A percentile compares a stretch with the other conserved stretches of the same genome.
Evolutionary conservation across 208 protist genomes (phyloP).

Genomic region (Leishmania guyanensis): DNA sequence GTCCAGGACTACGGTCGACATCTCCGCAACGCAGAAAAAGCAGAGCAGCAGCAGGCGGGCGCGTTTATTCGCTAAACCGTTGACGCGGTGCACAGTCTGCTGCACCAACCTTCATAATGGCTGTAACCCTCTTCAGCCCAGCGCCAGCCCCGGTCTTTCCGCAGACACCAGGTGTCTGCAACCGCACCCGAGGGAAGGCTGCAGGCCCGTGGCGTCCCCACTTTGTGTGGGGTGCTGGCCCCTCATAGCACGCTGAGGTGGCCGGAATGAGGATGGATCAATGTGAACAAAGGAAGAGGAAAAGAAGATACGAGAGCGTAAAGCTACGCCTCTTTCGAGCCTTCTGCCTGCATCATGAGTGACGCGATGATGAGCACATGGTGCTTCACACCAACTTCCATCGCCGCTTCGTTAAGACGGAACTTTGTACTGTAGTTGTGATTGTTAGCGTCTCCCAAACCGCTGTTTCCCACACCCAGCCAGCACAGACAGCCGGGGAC

Average conservation of each 20-base stretch:
- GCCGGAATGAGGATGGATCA: background rate
- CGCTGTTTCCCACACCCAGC: constrained; percentile 51
- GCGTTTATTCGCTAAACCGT: background rate
- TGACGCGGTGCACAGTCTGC: background rate
- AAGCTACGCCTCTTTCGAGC: constrained; percentile 21
- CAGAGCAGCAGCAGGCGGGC: background rate
- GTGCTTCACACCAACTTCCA: constrained; percentile 70
- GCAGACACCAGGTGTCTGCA: background rate
- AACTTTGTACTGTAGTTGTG: constrained; percentile 81
- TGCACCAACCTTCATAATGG: background rate
- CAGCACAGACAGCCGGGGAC: constrained; percentile 78
- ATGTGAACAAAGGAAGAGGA: background rate
- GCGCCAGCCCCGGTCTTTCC: background rate
- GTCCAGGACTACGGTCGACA: background rate
- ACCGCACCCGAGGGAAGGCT: background rate
- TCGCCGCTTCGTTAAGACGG: constrained; percentile 61
- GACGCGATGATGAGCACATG: constrained; percentile 67
- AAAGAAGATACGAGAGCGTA: background rate
- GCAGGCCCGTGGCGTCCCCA: background rate
- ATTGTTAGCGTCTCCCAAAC: constrained; percentile 38
- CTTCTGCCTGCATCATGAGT: constrained; percentile 50
- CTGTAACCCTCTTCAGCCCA: background rate
- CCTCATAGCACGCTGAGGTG: background rate
- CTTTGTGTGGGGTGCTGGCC: too few species aligned
- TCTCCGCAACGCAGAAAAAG: background rate